Conservation (phyloP, 1,139 yeast species). For the Pichia sp. region DNA sequence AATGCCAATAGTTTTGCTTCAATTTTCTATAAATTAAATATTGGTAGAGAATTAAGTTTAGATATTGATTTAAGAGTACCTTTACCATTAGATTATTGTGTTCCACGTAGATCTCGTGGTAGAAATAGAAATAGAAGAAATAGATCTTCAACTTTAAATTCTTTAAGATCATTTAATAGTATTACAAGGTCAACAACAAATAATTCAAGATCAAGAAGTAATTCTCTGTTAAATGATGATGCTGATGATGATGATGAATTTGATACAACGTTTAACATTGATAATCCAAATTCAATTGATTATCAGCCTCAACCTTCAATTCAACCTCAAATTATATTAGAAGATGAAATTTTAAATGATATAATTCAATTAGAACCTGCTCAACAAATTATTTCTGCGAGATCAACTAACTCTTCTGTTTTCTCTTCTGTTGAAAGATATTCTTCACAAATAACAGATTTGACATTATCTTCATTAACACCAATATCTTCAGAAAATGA, state of each 20-base stretch:
- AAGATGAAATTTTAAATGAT: conserved; percentile 13
- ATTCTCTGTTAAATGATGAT: conserved; percentile 13
- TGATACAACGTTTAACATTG: no score
- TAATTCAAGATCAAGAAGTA: conserved; percentile 9
- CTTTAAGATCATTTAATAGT: no score
- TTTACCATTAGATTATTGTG: conserved; percentile 25
- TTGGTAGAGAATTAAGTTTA: conserved; percentile 27
- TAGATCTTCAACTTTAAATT: no score
- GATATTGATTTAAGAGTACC: conserved; percentile 25
- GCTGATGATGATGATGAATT: conserved; percentile 16
- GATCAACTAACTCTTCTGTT: conserved; percentile 11
- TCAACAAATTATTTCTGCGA: conserved; percentile 8
- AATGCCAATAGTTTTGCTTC: conserved; percentile 24
- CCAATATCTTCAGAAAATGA: conserved; percentile 11
- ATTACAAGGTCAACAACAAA: not conserved
- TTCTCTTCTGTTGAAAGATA: conserved; percentile 14
- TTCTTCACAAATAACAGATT: conserved; percentile 7
- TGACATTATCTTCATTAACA: conserved; percentile 9
- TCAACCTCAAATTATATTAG: conserved; percentile 12
- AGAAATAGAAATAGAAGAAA: conserved; percentile 8
- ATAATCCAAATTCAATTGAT: no score
- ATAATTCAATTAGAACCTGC: conserved; percentile 14
- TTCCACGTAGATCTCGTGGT: conserved; percentile 21
- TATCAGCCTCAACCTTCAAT: conserved; percentile 10
- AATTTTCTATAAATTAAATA: conserved; percentile 27